Percentiles rank a stretch among this genome's conserved stretches.
phyloP scores from a whole-genome alignment of 73 alveolate genomes.

The Paramecium bursaria region DNA sequence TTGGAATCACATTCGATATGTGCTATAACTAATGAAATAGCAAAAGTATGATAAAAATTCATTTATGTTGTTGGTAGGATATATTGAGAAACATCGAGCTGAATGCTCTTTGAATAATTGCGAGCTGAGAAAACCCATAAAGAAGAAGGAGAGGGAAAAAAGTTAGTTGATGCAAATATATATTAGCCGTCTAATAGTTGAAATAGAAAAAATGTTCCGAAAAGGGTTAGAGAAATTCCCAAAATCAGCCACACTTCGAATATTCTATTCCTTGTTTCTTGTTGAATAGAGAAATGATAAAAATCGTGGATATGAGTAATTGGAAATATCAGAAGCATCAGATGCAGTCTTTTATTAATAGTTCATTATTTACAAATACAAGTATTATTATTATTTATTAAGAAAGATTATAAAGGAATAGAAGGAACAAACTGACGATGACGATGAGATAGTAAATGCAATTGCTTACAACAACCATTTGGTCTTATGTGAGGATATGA shows the following conservation, averaged over 20 bases:
- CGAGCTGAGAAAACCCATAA: constrained; percentile 78
- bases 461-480: constrained; percentile 47
- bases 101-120: constrained; percentile 87
- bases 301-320: constrained; percentile 40
- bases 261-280: constrained; percentile 89
- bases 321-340: constrained; percentile 1
- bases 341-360: constrained; percentile 48
- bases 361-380: constrained; percentile 63
- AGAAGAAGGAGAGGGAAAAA: constrained; percentile 63
- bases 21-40: constrained; percentile 78
- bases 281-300: constrained; percentile 87
- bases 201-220: constrained; percentile 85
- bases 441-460: constrained; percentile 63
- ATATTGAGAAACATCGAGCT: constrained; percentile 90
- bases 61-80: constrained; percentile 88
- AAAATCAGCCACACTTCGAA: constrained; percentile 84
- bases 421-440: constrained; percentile 45
- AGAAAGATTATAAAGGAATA: constrained; percentile 50
- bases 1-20: constrained; percentile 83
- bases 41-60: constrained; percentile 82
- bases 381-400: not conserved
- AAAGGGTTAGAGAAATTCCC: constrained; percentile 88
- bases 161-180: constrained; percentile 48
- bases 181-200: constrained; percentile 65
- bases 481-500: constrained; percentile 20